phyloP scores from a whole-genome alignment of 306 rosid genomes.

The Quillaja saponaria region DNA sequence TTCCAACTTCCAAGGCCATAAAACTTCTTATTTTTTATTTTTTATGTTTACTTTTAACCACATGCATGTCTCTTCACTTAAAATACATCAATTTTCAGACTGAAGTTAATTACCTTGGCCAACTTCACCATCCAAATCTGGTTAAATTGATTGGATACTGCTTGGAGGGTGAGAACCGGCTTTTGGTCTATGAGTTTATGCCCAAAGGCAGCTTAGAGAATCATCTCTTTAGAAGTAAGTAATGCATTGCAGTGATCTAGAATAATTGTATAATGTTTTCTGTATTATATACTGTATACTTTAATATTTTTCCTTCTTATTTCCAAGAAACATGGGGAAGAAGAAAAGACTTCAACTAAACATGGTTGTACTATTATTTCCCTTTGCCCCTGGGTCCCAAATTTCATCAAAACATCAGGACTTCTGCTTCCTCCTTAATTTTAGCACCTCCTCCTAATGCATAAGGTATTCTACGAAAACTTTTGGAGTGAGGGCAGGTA shows the following conservation, averaged over 20 bases:
- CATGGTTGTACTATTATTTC: too few species aligned
- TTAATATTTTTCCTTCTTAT: too few species aligned
- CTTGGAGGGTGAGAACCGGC: constrained; percentile 80
- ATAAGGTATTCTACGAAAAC: too few species aligned
- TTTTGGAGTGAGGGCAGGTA: too few species aligned
- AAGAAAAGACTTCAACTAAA: too few species aligned
- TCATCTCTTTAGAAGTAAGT: constrained; percentile 90
- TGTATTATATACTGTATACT: too few species aligned
- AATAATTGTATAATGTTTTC: not conserved
- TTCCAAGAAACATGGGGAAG: too few species aligned
- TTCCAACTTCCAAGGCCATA: not conserved
- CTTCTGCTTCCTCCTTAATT: too few species aligned
- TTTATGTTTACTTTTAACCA: constrained; percentile 10
- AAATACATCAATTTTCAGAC: constrained; percentile 58
- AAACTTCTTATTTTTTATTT: not conserved
- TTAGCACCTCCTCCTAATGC: too few species aligned
- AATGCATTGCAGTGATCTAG: not conserved
- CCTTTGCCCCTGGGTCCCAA: too few species aligned
- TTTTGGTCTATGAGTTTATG: constrained; percentile 95
- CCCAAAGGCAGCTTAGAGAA: constrained; percentile 95
- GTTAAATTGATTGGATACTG: constrained; percentile 92
- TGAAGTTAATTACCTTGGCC: constrained; percentile 92
- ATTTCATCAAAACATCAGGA: too few species aligned
- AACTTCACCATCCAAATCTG: constrained; percentile 80
- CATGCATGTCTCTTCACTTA: constrained; percentile 25